Base-by-base conservation (phyloP, 805 yeast genomes). In the Wickerhamiella cacticola region DNA sequence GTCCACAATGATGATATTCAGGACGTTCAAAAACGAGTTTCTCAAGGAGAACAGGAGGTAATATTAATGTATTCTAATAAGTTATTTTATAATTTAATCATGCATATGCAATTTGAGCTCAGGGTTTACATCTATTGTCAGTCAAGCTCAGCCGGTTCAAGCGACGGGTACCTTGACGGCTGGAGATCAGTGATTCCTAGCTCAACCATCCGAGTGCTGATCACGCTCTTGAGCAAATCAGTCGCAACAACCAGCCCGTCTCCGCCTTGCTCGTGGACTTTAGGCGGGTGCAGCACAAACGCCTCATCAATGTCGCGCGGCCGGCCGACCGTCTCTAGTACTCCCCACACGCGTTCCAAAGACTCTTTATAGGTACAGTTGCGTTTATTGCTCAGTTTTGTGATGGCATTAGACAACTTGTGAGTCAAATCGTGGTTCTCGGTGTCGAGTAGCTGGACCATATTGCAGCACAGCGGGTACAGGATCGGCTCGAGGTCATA, bases 1-100 rank as follows among this genome's bases (percentile, higher is more conserved):
- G 57, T 88, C 88, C 1, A 79, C 95, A 0, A 88, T 87, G 95
- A 61, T 79, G 51, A 63, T 87, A n/a, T 87, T 78, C 59, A 31
- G 49, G 21, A 45, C 34, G 26, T 50, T 50, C 50, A 48, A 48
- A 26, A 26, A 26, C 15, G 50, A 48, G 15, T 48, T 39, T 22
- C 23, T 46, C 26, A 25, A 24, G 22, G 33, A 46, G 22, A 40
- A 40, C 5, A 23, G 22, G 22, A 6, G 31, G 4, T 38, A 25
- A 35, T 21, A 35, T 35, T 13, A 16, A 25, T 25, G n/a, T n/a
- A n/a, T n/a, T n/a, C n/a, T n/a, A n/a, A n/a, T n/a, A n/a, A n/a
- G n/a, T n/a, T n/a, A n/a, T n/a, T n/a, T n/a, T n/a, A n/a, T n/a
- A n/a, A n/a, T n/a, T n/a, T n/a, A n/a, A n/a, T n/a, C n/a, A n/a